Conservation (phyloP, 1,284 basidiomycete species). For the Ceratobasidium sp. region DNA sequence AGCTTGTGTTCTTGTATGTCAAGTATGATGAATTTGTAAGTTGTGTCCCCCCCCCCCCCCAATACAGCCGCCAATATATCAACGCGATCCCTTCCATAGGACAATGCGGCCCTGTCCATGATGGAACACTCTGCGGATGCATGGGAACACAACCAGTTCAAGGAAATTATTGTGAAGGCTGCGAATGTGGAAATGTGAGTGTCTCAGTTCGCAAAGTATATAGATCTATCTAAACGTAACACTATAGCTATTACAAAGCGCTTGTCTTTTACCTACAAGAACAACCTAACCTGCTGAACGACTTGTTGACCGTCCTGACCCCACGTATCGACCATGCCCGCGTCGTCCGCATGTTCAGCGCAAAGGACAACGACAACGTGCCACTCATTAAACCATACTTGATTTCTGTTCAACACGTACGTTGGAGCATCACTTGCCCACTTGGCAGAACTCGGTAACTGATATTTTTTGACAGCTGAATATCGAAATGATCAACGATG, state of each 20-base stretch:
- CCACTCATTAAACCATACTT: slow-evolving; percentile 96
- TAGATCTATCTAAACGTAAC: neutral
- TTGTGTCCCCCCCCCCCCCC: slow-evolving; percentile 42
- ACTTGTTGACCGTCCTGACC: slow-evolving; percentile 90
- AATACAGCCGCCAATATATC: neutral
- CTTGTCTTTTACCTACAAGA: slow-evolving; percentile 90
- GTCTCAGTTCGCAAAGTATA: neutral
- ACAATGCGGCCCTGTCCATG: slow-evolving; percentile 96
- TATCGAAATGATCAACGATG: slow-evolving; percentile 96
- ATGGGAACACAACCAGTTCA: slow-evolving; percentile 99
- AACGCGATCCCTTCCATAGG: slow-evolving; percentile 54
- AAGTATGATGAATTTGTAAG: slow-evolving; percentile 94
- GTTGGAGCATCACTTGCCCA: slow-evolving; percentile 49
- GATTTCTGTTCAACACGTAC: slow-evolving; percentile 91
- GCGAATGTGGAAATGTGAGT: slow-evolving; percentile 96
- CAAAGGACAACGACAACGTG: slow-evolving; percentile 89
- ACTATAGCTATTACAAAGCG: slow-evolving; percentile 81
- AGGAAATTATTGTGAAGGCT: slow-evolving; percentile 92
- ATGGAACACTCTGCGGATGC: slow-evolving; percentile 97
- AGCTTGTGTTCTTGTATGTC: slow-evolving; percentile 97
- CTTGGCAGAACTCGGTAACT: neutral
- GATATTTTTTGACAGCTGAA: slow-evolving; percentile 69
- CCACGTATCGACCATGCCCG: slow-evolving; percentile 93
- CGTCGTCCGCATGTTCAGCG: slow-evolving; percentile 91
- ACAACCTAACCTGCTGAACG: slow-evolving; percentile 91